Evolutionary conservation across 176 grass and related monocot species (phyloP).

Genomic region (Microstegium vimineum): DNA sequence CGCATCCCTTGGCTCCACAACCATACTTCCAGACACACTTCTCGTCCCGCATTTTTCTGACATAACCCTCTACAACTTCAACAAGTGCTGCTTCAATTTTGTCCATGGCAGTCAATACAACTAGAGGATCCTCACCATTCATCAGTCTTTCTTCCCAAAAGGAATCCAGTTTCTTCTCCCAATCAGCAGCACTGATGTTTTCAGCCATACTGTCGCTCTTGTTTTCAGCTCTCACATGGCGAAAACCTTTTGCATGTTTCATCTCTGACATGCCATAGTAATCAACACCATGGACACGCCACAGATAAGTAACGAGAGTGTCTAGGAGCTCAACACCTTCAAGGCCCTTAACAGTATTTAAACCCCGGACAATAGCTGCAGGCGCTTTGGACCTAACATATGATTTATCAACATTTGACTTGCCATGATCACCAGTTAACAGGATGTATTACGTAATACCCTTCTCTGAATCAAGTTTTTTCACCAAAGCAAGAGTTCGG

Average conservation of each 20-base stretch:
- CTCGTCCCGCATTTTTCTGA: slow-evolving; percentile 66
- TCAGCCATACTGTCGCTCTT: slow-evolving; percentile 34
- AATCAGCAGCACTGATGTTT: slow-evolving; percentile 46
- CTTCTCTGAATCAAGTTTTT: slow-evolving; percentile 79
- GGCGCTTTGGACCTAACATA: slow-evolving; percentile 44
- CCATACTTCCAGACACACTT: slow-evolving; percentile 76
- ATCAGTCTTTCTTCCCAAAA: slow-evolving; percentile 66
- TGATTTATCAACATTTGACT: slow-evolving; percentile 57
- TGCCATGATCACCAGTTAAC: slow-evolving; percentile 39
- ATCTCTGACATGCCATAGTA: slow-evolving; percentile 90
- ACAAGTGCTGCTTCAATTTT: slow-evolving; percentile 57
- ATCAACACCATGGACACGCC: slow-evolving; percentile 82
- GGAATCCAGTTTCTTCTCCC: slow-evolving; percentile 87
- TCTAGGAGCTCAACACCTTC: slow-evolving; percentile 81
- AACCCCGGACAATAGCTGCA: slow-evolving; percentile 45
- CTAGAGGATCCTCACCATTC: slow-evolving; percentile 63
- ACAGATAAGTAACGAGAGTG: slow-evolving; percentile 80
- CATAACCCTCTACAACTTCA: slow-evolving; percentile 49
- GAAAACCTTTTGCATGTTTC: slow-evolving; percentile 62
- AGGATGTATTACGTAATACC: slow-evolving; percentile 61
- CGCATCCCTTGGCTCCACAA: slow-evolving; percentile 76
- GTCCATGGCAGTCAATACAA: slow-evolving; percentile 68
- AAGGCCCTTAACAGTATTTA: slow-evolving; percentile 69
- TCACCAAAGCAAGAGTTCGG: slow-evolving; percentile 50
- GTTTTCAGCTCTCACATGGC: slow-evolving; percentile 67